Percentiles rank a stretch among this genome's conserved stretches.
Evolutionary conservation across 176 grass and related monocot species (phyloP).

Genomic region (Pontederia crassipes): DNA sequence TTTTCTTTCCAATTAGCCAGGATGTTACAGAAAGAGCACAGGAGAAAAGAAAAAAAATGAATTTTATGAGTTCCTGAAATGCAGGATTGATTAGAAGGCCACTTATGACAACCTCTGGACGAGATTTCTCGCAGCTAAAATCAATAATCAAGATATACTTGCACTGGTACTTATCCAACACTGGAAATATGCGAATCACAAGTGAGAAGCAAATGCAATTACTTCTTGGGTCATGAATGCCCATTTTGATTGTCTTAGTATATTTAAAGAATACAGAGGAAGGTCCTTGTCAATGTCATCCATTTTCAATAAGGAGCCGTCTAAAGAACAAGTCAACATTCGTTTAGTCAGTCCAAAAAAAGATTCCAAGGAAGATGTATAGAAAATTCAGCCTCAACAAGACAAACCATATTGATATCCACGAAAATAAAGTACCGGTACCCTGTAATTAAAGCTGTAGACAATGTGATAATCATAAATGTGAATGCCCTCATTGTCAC

Average conservation of each 20-base stretch:
- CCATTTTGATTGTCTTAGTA: conserved; percentile 63
- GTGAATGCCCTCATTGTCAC: conserved; percentile 25
- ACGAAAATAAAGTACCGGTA: conserved; percentile 77
- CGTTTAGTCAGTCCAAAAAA: conserved; percentile 8
- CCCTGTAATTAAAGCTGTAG: conserved; percentile 77
- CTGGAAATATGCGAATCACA: too few species aligned
- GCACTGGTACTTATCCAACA: too few species aligned
- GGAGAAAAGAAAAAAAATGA: too few species aligned
- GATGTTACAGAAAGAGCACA: too few species aligned
- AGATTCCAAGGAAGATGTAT: not conserved
- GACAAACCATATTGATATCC: conserved; percentile 48
- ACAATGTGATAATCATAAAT: conserved; percentile 81
- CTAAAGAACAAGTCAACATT: conserved; percentile 24
- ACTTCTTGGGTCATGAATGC: conserved; percentile 91
- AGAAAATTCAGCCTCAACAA: not conserved
- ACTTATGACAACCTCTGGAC: too few species aligned
- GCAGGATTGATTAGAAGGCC: too few species aligned
- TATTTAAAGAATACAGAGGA: conserved; percentile 40
- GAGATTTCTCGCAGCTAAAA: too few species aligned
- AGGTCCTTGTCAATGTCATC: conserved; percentile 54
- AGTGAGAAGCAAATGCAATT: not conserved
- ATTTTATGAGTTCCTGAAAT: too few species aligned
- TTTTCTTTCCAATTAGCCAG: too few species aligned
- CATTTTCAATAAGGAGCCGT: conserved; percentile 49
- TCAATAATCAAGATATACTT: too few species aligned